phyloP scores from a whole-genome alignment of 352 stramenopile species.

The Globisporangium radiosum region DNA sequence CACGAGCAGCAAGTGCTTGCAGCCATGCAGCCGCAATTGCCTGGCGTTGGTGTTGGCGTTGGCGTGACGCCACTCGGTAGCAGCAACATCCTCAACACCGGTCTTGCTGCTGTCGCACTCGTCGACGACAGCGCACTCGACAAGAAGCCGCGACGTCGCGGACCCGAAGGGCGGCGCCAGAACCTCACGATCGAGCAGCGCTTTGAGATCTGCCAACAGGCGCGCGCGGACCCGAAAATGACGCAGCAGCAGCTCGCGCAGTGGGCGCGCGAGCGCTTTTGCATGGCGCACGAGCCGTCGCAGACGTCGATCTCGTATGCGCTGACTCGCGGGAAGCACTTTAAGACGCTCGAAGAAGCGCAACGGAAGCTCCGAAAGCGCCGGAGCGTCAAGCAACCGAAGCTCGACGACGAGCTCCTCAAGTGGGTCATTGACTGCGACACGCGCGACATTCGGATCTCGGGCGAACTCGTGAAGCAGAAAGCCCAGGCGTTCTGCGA shows the following conservation, averaged over 20 bases:
- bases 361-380: conserved; percentile 49
- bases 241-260: conserved; percentile 71
- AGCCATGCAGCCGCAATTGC: background rate
- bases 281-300: conserved; percentile 61
- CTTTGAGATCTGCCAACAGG: conserved; percentile 69
- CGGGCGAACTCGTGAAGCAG: conserved; percentile 16
- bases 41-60: too few species aligned
- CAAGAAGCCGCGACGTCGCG: background rate
- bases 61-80: background rate
- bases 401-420: conserved; percentile 16
- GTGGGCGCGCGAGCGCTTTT: conserved; percentile 72
- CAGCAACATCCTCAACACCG: background rate
- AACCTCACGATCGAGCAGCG: conserved; percentile 85
- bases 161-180: conserved; percentile 1
- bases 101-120: background rate
- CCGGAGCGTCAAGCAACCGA: conserved; percentile 14
- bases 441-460: conserved; percentile 15
- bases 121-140: background rate
- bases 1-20: background rate
- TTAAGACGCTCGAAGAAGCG: conserved; percentile 64
- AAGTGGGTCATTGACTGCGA: conserved; percentile 17
- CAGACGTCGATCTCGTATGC: conserved; percentile 82
- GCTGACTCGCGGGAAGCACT: conserved; percentile 64
- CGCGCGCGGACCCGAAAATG: conserved; percentile 58
- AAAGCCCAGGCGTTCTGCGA: conserved; percentile 13